Evolutionary conservation across 371 early-diverging fungal species (phyloP), one percentile per base, ranked within the genome.

Genomic region (Apophysomyces variabilis): DNA sequence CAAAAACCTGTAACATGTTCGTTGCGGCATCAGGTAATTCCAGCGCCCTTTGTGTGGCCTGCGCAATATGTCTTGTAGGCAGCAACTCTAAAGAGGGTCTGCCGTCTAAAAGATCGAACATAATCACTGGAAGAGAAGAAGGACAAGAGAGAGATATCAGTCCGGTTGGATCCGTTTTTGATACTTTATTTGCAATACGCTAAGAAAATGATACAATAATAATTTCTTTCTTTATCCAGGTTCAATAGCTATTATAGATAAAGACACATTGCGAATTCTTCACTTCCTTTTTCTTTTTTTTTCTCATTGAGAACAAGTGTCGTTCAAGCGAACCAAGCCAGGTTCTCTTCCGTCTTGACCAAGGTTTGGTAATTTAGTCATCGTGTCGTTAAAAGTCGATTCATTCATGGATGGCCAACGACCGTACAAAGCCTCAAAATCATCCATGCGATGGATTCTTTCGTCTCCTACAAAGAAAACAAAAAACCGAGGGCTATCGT

Each of bases 61-160:
- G 44, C 4, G 58, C 16, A 60, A 76, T 69, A 4, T 69, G 35
- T 16, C 68, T 39, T 11, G 67, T 21, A 0, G 77, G 72, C 39
- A 79, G 54, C 11, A 79, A 32, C 37, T 76, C 77, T 11, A 56
- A n/a, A 6, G 75, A 74, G 38, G 80, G 80, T n/a, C 69, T 64
- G 1, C 80, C 80, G 16, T 64, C 62, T 21, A 73, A 56, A 38
- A 79, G 73, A 54, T 79, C 65, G 59, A 79, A 70, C 60, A 68
- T 70, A 59, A 59, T 62, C 8, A 8, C 46, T 37, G 58, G 18
- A 38, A 46, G 39, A 62, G 26, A 21, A 47, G 14, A 36, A 36
- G 35, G 37, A 58, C 45, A 58, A 62, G 41, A 9, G 39, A 56
- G 32, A 37, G 47, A 59, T 26, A 26, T 26, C 32, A 26, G 3